Evolutionary conservation across 345 rosid genomes (phyloP), one percentile per base, ranked within the genome.

Genomic region (Brassica carinata): DNA sequence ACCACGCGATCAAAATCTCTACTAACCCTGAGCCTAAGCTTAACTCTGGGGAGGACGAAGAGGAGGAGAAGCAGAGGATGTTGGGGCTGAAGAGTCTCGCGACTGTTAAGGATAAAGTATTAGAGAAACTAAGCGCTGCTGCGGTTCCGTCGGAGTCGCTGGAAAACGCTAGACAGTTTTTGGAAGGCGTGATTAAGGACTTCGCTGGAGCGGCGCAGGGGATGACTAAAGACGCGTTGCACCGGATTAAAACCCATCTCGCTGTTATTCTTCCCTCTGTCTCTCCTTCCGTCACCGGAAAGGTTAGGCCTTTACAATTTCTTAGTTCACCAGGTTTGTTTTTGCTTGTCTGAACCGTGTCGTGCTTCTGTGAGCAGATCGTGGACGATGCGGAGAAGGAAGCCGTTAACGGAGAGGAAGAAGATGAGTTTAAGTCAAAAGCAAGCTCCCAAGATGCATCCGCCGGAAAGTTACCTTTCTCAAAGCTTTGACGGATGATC

Each of bases 361-460:
- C 27, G 61, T 31, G 23, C 11, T 31, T 64, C 43, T 27, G n/a
- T 40, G 73, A 57, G 64, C 69, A 86, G 88, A 80, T 88, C 64
- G 87, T 88, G 73, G 89, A 88, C 72, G 91, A 87, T 77, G 88
- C 87, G 2, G 88, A 78, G 69, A 81, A 83, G 43, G 86, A 88
- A 76, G 86, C 87, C 7, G 73, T 62, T 29, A 69, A 76, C n/a
- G 73, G 75, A 75, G 83, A 84, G 19, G 80, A 71, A 71, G 70
- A 76, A 38, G 80, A 71, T n/a, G 29, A 72, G 34, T 65, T 33
- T 2, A 59, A 76, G 23, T 43, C 74, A 1, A 15, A 71, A 30
- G 84, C 45, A 43, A 51, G 18, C 48, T 63, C 72, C 29, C 36
- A 36, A 13, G 64, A 67, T 3, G 74, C 34, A 59, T 57, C 45